Conservation (phyloP, 2,329 filamentous ascomycete genomes). For the Pyrenophora tritici-repentis region DNA sequence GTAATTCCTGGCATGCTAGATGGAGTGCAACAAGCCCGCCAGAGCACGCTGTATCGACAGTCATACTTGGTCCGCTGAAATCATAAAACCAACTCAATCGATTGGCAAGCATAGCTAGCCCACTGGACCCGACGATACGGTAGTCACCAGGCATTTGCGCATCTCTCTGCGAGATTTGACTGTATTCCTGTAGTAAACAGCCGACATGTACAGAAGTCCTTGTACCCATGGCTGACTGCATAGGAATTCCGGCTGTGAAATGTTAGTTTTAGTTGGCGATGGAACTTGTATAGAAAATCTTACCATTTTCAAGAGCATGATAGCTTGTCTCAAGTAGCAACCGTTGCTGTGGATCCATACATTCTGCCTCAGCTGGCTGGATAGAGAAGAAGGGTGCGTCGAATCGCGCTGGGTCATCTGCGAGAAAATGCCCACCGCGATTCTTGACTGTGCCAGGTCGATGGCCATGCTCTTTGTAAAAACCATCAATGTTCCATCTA, state of each 20-base stretch:
- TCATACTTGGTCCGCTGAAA: constrained; percentile 30
- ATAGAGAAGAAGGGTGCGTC: constrained; percentile 33
- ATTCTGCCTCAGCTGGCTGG: constrained; percentile 21
- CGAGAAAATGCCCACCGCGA: constrained; percentile 26
- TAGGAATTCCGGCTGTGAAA: constrained; percentile 19
- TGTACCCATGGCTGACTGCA: constrained; percentile 19
- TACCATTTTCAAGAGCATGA: constrained; percentile 36
- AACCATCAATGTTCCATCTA: constrained; percentile 26
- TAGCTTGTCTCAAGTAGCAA: constrained; percentile 34
- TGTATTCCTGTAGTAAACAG: constrained; percentile 19
- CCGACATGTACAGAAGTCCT: constrained; percentile 27
- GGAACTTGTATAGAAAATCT: neutral
- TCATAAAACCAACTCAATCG: constrained; percentile 35
- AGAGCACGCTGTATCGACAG: constrained; percentile 38
- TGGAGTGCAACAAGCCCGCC: constrained; percentile 29
- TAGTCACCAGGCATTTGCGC: constrained; percentile 18
- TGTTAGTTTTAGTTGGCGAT: neutral
- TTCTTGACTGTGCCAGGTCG: constrained; percentile 15
- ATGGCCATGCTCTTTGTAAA: constrained; percentile 18
- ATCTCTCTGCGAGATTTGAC: constrained; percentile 12
- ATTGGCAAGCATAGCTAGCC: constrained; percentile 21
- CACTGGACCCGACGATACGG: constrained; percentile 10
- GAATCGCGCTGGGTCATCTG: constrained; percentile 23
- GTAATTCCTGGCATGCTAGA: constrained; percentile 23
- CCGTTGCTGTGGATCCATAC: constrained; percentile 36